Evolutionary conservation across 345 rosid species (phyloP).

Genomic region (Brassica nigra): DNA sequence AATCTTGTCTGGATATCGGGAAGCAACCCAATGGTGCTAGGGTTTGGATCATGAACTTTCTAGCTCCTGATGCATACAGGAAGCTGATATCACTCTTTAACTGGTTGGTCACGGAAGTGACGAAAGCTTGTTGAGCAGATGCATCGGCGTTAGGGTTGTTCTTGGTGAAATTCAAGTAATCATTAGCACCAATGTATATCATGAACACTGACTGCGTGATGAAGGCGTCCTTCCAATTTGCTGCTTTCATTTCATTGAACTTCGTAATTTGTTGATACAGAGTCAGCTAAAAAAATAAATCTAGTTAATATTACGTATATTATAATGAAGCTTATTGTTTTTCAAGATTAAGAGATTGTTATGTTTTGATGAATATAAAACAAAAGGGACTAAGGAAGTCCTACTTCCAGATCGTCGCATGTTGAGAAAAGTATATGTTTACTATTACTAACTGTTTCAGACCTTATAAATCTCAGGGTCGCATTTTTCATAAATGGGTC

Average conservation of each 20-base stretch:
- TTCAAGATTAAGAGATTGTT: no score
- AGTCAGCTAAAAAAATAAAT: conserved; percentile 16
- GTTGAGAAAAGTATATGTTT: no score
- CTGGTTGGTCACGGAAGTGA: conserved; percentile 31
- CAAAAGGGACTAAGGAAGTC: no score
- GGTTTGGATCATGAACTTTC: conserved; percentile 36
- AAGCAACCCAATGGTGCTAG: conserved; percentile 44
- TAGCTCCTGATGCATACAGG: conserved; percentile 33
- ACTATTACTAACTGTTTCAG: no score
- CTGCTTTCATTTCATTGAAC: conserved; percentile 20
- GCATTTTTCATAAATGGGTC: no score
- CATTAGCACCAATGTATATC: conserved; percentile 40
- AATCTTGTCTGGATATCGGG: conserved; percentile 37
- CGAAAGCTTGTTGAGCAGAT: conserved; percentile 38
- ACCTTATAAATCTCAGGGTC: no score
- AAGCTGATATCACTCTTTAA: conserved; percentile 26
- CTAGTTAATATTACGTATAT: not conserved
- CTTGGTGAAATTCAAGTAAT: conserved; percentile 38
- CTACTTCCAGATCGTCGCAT: no score
- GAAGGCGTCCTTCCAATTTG: conserved; percentile 30
- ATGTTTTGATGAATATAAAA: no score
- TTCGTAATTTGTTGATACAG: conserved; percentile 29
- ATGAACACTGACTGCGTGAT: conserved; percentile 26
- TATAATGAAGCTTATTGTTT: not conserved
- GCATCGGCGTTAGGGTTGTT: conserved; percentile 31